Percentiles rank a stretch among this genome's conserved stretches.
Conservation (phyloP, 306 rosid genomes). For the Ormosia semicastrata region DNA sequence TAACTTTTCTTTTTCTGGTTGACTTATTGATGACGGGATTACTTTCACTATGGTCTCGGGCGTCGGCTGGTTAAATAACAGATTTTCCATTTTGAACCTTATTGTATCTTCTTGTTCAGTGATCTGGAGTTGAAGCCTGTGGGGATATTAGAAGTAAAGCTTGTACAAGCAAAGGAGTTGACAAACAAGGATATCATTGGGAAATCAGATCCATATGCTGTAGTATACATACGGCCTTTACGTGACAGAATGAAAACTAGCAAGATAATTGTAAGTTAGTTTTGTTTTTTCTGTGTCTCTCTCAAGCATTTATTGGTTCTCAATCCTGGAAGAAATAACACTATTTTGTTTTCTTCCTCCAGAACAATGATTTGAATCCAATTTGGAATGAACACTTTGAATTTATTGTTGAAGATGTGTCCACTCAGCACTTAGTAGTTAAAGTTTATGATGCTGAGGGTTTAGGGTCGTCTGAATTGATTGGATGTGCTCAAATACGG, state of each 20-base stretch:
- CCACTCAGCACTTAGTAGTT: slow-evolving; percentile 82
- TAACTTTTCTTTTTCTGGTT: neutral
- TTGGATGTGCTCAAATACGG: slow-evolving; percentile 66
- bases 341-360: slow-evolving; percentile 21
- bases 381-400: slow-evolving; percentile 98
- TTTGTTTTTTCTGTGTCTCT: neutral
- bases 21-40: neutral
- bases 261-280: slow-evolving; percentile 76
- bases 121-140: slow-evolving; percentile 93
- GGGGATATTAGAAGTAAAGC: slow-evolving; percentile 92
- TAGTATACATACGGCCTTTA: slow-evolving; percentile 71
- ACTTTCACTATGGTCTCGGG: slow-evolving; percentile 27
- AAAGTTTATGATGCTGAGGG: slow-evolving; percentile 83
- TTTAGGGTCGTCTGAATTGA: slow-evolving; percentile 69
- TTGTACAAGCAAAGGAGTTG: slow-evolving; percentile 93
- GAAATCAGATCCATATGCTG: slow-evolving; percentile 94
- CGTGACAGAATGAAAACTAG: slow-evolving; percentile 80
- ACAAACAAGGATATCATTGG: slow-evolving; percentile 94
- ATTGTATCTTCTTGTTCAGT: slow-evolving; percentile 49
- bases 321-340: slow-evolving; percentile 22
- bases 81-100: slow-evolving; percentile 14
- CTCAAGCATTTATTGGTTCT: slow-evolving; percentile 15
- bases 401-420: slow-evolving; percentile 79
- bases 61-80: slow-evolving; percentile 1
- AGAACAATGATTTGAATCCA: slow-evolving; percentile 96